Conservation (phyloP, 2,329 filamentous ascomycete species). For the Trichoderma sp. region DNA sequence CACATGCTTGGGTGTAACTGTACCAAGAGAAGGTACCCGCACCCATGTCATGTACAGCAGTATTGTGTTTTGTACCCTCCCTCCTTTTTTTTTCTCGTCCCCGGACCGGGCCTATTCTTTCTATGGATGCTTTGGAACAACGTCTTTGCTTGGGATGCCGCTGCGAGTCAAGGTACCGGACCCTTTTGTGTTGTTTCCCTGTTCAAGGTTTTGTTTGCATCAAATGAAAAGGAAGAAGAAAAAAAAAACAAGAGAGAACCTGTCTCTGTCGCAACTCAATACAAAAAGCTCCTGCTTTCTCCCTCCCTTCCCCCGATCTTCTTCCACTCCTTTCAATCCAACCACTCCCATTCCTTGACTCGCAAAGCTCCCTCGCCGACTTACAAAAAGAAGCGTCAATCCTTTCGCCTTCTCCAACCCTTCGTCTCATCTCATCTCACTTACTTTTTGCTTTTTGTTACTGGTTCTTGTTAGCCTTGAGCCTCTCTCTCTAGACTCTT, state of each 20-base stretch:
- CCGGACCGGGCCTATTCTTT: neutral
- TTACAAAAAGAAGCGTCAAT: neutral
- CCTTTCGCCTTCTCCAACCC: neutral
- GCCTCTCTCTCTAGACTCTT: neutral
- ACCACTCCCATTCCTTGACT: neutral
- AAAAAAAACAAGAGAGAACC: neutral
- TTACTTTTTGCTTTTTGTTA: neutral
- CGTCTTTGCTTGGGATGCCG: neutral
- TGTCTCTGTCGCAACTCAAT: slow-evolving; percentile 1
- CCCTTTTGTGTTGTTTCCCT: slow-evolving; percentile 20
- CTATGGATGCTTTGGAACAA: neutral
- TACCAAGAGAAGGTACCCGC: neutral
- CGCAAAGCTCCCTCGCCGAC: neutral
- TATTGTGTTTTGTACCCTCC: neutral
- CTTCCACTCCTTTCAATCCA: slow-evolving; percentile 2
- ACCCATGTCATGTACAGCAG: neutral
- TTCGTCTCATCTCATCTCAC: neutral
- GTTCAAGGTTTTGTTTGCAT: slow-evolving; percentile 11
- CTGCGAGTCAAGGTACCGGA: slow-evolving; percentile 8
- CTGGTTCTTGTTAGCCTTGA: neutral
- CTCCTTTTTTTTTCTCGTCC: slow-evolving; percentile 1
- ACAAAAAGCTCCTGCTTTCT: neutral
- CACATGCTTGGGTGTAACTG: neutral
- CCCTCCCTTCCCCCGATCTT: neutral
- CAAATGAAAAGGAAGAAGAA: neutral